Evolutionary conservation across 257 asterid genomes (phyloP).

Genomic region (Leptodermis oblonga): DNA sequence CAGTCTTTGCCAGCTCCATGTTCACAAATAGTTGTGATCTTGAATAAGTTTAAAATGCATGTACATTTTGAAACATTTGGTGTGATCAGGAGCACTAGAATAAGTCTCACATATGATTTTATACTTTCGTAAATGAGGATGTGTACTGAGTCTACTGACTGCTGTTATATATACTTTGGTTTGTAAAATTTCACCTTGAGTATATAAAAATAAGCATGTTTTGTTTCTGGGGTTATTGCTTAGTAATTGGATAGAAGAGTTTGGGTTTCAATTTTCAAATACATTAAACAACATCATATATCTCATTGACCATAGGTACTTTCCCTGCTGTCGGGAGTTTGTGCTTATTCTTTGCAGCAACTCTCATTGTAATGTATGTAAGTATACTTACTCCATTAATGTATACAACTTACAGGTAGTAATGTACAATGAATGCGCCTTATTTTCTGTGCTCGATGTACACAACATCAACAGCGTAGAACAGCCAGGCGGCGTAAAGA

Average conservation of each 20-base stretch:
- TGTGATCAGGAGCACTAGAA: not conserved
- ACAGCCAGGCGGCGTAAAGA: conserved; percentile 13
- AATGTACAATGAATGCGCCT: conserved; percentile 14
- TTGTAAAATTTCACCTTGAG: no score
- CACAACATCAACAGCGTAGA: not conserved
- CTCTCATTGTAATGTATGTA: no score
- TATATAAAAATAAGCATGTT: no score
- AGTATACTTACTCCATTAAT: no score
- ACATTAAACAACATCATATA: not conserved
- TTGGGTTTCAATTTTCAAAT: not conserved
- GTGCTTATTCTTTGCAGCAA: no score
- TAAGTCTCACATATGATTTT: not conserved
- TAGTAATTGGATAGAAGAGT: not conserved
- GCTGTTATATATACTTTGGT: not conserved
- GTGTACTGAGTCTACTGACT: no score
- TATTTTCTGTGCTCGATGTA: conserved; percentile 6
- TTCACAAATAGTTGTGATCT: not conserved
- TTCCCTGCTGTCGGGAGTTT: no score
- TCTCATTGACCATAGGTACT: no score
- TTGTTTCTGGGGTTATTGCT: not conserved
- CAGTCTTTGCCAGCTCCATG: not conserved
- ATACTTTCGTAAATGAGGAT: not conserved
- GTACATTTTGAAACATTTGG: no score
- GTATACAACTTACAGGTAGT: not conserved
- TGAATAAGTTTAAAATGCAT: no score